Evolutionary conservation across 2,329 filamentous ascomycete genomes (phyloP), one percentile per base, ranked within the genome.

Genomic region (Plectosphaerella sp.): DNA sequence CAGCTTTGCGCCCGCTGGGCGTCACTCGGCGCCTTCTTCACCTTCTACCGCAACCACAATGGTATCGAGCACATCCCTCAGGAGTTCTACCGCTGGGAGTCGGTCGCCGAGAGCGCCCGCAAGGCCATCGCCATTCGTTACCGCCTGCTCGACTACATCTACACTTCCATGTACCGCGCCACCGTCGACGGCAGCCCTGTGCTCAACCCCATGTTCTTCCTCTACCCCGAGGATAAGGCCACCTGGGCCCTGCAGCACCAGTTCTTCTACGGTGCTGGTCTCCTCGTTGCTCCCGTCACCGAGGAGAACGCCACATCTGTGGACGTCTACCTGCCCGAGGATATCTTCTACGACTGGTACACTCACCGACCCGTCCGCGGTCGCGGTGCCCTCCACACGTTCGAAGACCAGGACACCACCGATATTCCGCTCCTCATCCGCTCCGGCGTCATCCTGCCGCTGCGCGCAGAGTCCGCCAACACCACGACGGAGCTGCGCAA

Each of bases 141-240:
- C 71, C 77, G 80, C 33, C 74, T 92, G n/a, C 74, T 93, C n/a
- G 88, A 91, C 61, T 92, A 92, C 70, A 76, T 89, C 54, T 92
- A 93, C 73, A 91, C 88, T 1, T 82, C 84, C 1, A 74, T 91
- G 59, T 74, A 84, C 63, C 69, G 72, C 52, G 80, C 89, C 64
- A 78, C 75, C 28, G 61, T 73, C 16, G 77, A 77, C 22, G 89
- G 89, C 35, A 78, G 76, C 2, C 87, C 89, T 0, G 73, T 84
- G 57, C 71, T 91, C 51, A 83, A 83, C 59, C 88, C 89, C 0
- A 67, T 91, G 52, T 90, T 88, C 69, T 93, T 85, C 72, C 64
- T 82, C 25, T 92, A 91, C 64, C 88, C 77, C 3, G 39, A 65
- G 16, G 78, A 81, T 57, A 57, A 64, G 25, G 68, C 66, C 33